Evolutionary conservation across 2,329 filamentous ascomycete genomes (phyloP), one percentile per base, ranked within the genome.

Genomic region (Ambrosiella beaveri): DNA sequence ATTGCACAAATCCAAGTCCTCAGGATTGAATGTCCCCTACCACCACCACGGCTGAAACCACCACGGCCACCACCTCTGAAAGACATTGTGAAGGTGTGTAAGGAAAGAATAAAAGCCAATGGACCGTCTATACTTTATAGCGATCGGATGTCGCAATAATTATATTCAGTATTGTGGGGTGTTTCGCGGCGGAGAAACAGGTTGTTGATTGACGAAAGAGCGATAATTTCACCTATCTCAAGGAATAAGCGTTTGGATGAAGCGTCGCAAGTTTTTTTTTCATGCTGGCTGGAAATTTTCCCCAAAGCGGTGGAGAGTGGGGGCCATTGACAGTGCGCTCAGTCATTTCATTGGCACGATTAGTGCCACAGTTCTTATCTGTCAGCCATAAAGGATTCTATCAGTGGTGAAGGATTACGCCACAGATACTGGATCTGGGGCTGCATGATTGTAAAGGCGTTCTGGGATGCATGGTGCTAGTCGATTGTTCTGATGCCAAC

Each of bases 31-130:
- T 66, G 49, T 67, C 68, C 68, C 68, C 63, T 60, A 60, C 69
- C 68, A 59, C 69, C 68, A 61, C 69, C 68, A 62, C 68, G 66
- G 60, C 68, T 66, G 61, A 68, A 67, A 56, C 68, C 65, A 63
- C 65, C 64, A 60, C 68, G 66, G 62, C 66, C 66, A 63, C 66
- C 66, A 62, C 68, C 69, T 66, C 69, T 68, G 66, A 71, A 71
- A 64, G 69, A 71, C 69, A 71, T 71, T 60, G 61, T 64, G 55
- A 40, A 38, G 37, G 27, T 38, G 17, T 39, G 49, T 51, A 47
- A 55, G 50, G 40, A 54, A 52, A 45, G 59, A 40, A 44, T 36
- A 41, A 58, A 40, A 19, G 52, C n/a, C 27, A 35, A 57, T n/a
- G 2, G 39, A 54, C 40, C 19, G 36, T 38, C 41, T 11, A 41